Conservation (phyloP, 805 yeast species). For the Sugiyamaella marilandica region DNA sequence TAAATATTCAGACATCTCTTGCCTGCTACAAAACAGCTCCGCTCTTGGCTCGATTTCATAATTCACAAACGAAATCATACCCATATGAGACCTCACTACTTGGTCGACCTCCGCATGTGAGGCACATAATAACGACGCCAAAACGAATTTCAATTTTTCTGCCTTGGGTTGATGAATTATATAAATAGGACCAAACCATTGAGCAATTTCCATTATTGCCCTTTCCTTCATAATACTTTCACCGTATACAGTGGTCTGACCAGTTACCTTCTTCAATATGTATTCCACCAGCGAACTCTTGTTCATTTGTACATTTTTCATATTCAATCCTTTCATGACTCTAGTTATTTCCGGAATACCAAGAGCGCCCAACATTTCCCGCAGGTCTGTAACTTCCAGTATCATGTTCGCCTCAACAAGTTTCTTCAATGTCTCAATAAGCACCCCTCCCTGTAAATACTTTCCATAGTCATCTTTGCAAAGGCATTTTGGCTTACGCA, state of each 20-base stretch:
- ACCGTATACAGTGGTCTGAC: slow-evolving; percentile 5
- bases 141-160: slow-evolving; percentile 13
- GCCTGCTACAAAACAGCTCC: slow-evolving; percentile 19
- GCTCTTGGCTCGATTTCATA: slow-evolving; percentile 21
- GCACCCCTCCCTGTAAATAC: slow-evolving; percentile 22
- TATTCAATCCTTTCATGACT: slow-evolving; percentile 12
- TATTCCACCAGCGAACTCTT: slow-evolving; percentile 14
- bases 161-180: slow-evolving; percentile 7
- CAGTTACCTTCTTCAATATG: neutral
- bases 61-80: slow-evolving; percentile 19
- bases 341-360: slow-evolving; percentile 20
- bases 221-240: neutral
- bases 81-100: slow-evolving; percentile 24
- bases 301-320: neutral
- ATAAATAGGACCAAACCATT: slow-evolving; percentile 4
- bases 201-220: neutral
- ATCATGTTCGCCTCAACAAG: slow-evolving; percentile 13
- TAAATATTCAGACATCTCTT: slow-evolving; percentile 19
- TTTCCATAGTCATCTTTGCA: slow-evolving; percentile 20
- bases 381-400: slow-evolving; percentile 11
- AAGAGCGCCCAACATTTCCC: slow-evolving; percentile 19
- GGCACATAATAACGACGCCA: slow-evolving; percentile 23
- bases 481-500: slow-evolving; percentile 13
- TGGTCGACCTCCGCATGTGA: slow-evolving; percentile 22
- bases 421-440: slow-evolving; percentile 12